Base-by-base conservation (phyloP, 495 filamentous ascomycete species). In the Penicillium malachiteum region DNA sequence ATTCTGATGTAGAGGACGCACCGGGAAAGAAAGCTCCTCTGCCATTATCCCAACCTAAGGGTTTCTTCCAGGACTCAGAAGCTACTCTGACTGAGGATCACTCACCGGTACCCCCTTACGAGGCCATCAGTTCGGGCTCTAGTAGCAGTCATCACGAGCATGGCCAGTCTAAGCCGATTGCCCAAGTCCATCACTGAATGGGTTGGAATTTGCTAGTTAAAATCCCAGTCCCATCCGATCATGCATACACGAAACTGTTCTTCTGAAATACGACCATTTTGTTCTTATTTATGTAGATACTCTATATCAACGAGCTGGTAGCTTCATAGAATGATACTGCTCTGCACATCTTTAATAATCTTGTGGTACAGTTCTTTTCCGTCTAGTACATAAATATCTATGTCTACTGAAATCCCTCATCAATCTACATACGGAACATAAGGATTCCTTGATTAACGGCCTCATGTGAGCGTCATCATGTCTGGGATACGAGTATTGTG, bases 1-100 rank as follows among this genome's bases (percentile, higher is more conserved):
- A 70, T 39, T 68, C 65, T 0, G 75, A 73, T 46, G 63, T 65
- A 51, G 71, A 66, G 33, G 54, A 43, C 17, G 56, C 26, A 16
- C 52, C 21, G 13, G 45, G 26, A 35, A 54, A 65, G 62, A 59
- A 67, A 62, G 45, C 49, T 11, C 43, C 50, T 10, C 18, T 26
- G 14, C 34, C 55, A 5, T 8, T 46, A 4, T 58, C 66, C 0
- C 61, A 66, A 3, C 39, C 59, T 0, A 71, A 70, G 41, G 60
- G 37, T 16, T 60, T 46, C 11, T 51, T 67, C 6, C 55, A 61
- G 5, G 61, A 65, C 17, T 55, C 66, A 17, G 67, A 71, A 26
- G 58, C 54, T 32, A 49, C 51, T 14, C 64, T 64, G 30, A 43
- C 53, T 3, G 65, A 68, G 40, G 63, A 68, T 17, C 57, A 63